Conservation (phyloP, 495 filamentous ascomycete species). For the Xylaria bambusicola region DNA sequence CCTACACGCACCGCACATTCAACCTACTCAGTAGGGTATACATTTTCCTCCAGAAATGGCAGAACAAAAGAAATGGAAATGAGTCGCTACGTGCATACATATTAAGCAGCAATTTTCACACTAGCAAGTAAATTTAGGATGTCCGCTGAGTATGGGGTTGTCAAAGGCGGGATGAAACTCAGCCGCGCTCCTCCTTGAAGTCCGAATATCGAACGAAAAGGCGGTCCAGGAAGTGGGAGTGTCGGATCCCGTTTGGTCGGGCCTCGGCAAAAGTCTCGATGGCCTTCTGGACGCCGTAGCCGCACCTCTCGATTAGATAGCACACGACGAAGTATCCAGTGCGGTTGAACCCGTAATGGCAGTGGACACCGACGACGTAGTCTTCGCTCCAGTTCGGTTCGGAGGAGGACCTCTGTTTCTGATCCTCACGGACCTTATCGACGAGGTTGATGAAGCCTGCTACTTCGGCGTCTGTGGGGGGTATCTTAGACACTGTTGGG, state of each 20-base stretch:
- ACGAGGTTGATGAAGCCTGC: slow-evolving; percentile 75
- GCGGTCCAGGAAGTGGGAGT: slow-evolving; percentile 85
- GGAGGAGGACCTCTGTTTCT: slow-evolving; percentile 43
- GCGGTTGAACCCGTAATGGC: slow-evolving; percentile 93
- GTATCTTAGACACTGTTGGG: slow-evolving; percentile 89
- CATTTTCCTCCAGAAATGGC: not conserved
- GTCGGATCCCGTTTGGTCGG: slow-evolving; percentile 81
- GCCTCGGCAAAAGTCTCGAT: slow-evolving; percentile 75
- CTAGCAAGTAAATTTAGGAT: no score
- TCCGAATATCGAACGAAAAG: slow-evolving; percentile 74
- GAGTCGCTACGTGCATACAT: no score
- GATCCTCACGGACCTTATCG: slow-evolving; percentile 63
- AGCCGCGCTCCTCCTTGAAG: slow-evolving; percentile 25
- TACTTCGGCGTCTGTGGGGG: slow-evolving; percentile 76
- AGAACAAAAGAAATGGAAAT: not conserved
- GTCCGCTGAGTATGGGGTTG: not conserved
- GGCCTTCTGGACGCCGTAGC: slow-evolving; percentile 71
- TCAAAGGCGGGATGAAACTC: not conserved
- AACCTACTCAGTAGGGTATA: slow-evolving; percentile 2
- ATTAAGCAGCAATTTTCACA: no score
- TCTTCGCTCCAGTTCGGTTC: slow-evolving; percentile 43
- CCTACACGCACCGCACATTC: slow-evolving; percentile 7
- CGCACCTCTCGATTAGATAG: slow-evolving; percentile 82
- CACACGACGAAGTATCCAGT: slow-evolving; percentile 90
- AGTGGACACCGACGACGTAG: slow-evolving; percentile 77